Conservation (phyloP, 1,284 basidiomycete genomes). For the Cutaneotrichosporon dermatis region DNA sequence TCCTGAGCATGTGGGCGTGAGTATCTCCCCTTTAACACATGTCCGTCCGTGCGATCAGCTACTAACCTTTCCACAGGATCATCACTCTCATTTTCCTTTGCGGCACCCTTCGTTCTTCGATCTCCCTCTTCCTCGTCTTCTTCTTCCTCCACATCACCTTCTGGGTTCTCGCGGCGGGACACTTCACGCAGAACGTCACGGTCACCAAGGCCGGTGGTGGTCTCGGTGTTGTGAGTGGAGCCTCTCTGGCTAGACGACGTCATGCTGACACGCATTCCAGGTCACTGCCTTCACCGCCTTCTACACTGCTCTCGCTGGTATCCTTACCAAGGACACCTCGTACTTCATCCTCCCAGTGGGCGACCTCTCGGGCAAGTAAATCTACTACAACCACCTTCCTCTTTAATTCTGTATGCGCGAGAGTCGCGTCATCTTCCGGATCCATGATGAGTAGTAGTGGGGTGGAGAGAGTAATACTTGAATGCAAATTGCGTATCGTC, state of each 20-base stretch:
- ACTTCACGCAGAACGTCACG: conserved; percentile 31
- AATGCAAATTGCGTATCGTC: no score
- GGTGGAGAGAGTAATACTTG: no score
- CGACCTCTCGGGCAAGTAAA: conserved; percentile 31
- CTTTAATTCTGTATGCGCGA: neutral
- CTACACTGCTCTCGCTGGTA: conserved; percentile 53
- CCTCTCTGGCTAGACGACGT: neutral
- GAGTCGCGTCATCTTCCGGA: no score
- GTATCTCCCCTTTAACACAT: neutral
- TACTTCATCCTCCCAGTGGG: conserved; percentile 53
- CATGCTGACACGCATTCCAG: conserved; percentile 13
- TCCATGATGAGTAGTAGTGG: no score
- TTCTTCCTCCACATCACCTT: conserved; percentile 61
- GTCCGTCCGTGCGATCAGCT: neutral
- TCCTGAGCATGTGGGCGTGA: conserved; percentile 46
- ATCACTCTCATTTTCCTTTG: conserved; percentile 65
- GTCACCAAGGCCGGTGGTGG: conserved; percentile 64
- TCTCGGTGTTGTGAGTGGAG: conserved; percentile 55
- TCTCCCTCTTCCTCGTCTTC: conserved; percentile 54
- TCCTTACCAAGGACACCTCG: conserved; percentile 50
- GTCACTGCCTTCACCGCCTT: conserved; percentile 37
- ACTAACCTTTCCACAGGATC: conserved; percentile 10
- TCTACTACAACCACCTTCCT: neutral
- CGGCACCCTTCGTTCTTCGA: conserved; percentile 18
- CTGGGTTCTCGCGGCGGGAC: conserved; percentile 47